Conservation (phyloP, 2,329 filamentous ascomycete species). For the Juglanconis sp. region DNA sequence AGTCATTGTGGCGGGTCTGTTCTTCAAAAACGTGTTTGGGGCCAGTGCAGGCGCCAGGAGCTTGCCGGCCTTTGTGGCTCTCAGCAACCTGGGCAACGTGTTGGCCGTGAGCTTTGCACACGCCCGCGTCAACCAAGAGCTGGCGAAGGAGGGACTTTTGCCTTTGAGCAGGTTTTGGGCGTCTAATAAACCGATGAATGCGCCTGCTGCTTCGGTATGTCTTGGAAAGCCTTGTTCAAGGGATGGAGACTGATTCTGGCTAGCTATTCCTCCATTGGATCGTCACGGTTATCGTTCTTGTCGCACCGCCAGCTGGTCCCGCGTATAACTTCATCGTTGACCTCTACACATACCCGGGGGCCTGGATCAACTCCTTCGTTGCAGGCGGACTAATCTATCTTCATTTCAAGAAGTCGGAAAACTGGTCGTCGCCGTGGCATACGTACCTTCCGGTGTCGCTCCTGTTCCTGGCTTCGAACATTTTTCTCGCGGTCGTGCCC, state of each 20-base stretch:
- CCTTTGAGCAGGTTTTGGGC: slow-evolving; percentile 67
- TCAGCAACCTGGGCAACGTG: slow-evolving; percentile 58
- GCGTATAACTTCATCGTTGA: slow-evolving; percentile 67
- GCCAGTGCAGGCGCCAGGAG: slow-evolving; percentile 43
- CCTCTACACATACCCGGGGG: slow-evolving; percentile 50
- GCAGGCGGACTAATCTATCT: slow-evolving; percentile 50
- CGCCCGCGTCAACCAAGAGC: slow-evolving; percentile 58
- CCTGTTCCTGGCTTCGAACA: slow-evolving; percentile 48
- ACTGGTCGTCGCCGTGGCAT: slow-evolving; percentile 52
- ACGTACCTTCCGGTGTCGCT: slow-evolving; percentile 46
- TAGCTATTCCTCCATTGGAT: slow-evolving; percentile 62
- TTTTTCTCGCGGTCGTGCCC: slow-evolving; percentile 51
- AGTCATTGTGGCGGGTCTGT: slow-evolving; percentile 57
- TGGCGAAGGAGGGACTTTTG: slow-evolving; percentile 67
- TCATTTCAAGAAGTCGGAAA: slow-evolving; percentile 46
- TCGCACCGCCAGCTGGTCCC: slow-evolving; percentile 64
- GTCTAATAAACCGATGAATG: slow-evolving; percentile 63
- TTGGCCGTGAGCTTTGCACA: slow-evolving; percentile 60
- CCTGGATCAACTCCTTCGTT: slow-evolving; percentile 53
- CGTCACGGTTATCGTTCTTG: slow-evolving; percentile 61
- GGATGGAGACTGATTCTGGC: background rate
- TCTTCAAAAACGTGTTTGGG: slow-evolving; percentile 62
- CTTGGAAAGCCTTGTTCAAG: no score
- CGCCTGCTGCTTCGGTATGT: slow-evolving; percentile 48
- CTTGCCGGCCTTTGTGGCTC: slow-evolving; percentile 51